Conservation (phyloP, 805 yeast genomes). For the Cyberlindnera amylophila region DNA sequence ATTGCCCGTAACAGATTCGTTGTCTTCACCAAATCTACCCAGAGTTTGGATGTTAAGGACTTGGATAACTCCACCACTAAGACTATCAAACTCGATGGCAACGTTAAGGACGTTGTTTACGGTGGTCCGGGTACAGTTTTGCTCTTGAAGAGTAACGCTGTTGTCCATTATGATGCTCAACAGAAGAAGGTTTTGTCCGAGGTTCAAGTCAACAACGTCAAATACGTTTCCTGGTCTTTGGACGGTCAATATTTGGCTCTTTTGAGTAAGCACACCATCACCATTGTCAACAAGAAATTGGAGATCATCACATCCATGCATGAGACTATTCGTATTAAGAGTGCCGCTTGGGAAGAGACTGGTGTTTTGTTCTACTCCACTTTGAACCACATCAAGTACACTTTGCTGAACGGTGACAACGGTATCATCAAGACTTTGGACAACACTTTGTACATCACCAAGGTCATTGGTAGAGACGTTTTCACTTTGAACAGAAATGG, state of each 20-base stretch:
- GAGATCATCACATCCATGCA: slow-evolving; percentile 81
- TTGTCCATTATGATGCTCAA: slow-evolving; percentile 85
- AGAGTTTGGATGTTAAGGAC: slow-evolving; percentile 78
- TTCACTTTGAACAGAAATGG: slow-evolving; percentile 85
- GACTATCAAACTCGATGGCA: slow-evolving; percentile 62
- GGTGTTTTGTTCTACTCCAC: slow-evolving; percentile 92
- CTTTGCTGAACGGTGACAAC: slow-evolving; percentile 87
- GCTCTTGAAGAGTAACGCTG: slow-evolving; percentile 66
- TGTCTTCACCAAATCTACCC: slow-evolving; percentile 60
- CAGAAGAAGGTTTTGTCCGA: slow-evolving; percentile 78
- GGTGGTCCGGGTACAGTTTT: slow-evolving; percentile 85
- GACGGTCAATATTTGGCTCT: slow-evolving; percentile 87
- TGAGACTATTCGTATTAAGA: slow-evolving; percentile 93
- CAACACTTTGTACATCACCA: slow-evolving; percentile 78
- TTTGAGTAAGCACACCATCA: slow-evolving; percentile 86
- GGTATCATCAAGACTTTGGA: slow-evolving; percentile 93
- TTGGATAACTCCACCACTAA: slow-evolving; percentile 79
- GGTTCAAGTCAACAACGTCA: slow-evolving; percentile 68
- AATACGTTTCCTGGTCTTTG: slow-evolving; percentile 84
- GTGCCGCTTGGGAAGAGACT: slow-evolving; percentile 96
- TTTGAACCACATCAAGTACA: slow-evolving; percentile 91
- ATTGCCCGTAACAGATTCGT: slow-evolving; percentile 95
- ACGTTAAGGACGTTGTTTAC: slow-evolving; percentile 65
- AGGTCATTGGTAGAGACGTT: slow-evolving; percentile 64
- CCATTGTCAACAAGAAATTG: slow-evolving; percentile 77